Evolutionary conservation across 1,284 basidiomycete genomes (phyloP), one percentile per base, ranked within the genome.

Genomic region (Boletus smithii): DNA sequence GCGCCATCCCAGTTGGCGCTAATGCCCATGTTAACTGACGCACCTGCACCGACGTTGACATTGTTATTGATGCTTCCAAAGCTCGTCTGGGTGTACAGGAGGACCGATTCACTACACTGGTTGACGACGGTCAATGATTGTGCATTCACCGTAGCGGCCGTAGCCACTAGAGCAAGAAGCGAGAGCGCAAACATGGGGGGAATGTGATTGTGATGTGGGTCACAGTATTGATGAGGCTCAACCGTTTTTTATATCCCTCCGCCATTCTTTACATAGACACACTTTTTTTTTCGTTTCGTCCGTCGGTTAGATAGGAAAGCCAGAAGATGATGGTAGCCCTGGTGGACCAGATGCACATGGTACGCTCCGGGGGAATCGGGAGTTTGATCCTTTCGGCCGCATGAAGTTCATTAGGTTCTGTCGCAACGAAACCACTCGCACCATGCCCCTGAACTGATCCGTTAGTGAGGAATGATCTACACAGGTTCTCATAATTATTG

Each of bases 1-100:
- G 54, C 59, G 24, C 61, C 59, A 22, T 63, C 54, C 52, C 56
- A 62, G 44, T 63, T 42, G 23, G 54, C 31, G 38, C 46, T 50
- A 16, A 59, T 55, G 40, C 45, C 60, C 50, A 61, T 40, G 54
- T 61, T 42, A 16, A 46, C 31, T 1, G 31, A 32, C 14, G n/a
- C 30, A 7, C 37, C 22, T 2, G 31, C 8, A 4, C 7, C 39
- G 17, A 63, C 46, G n/a, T 33, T 41, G 33, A 62, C 44, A 10
- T 60, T 43, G 47, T 54, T 57, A 10, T 41, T 34, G 37, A 60
- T 45, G 30, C 17, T 16, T 1, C 61, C 59, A 24, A 27, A 53
- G 44, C 53, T 62, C 9, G 44, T 54, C 37, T 53, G 48, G 0
- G 60, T 61, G 44, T 43, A 51, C n/a, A 62, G 35, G 37, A 62